Base-by-base conservation (phyloP, 495 filamentous ascomycete genomes). In the Tuber microsphaerosporum region DNA sequence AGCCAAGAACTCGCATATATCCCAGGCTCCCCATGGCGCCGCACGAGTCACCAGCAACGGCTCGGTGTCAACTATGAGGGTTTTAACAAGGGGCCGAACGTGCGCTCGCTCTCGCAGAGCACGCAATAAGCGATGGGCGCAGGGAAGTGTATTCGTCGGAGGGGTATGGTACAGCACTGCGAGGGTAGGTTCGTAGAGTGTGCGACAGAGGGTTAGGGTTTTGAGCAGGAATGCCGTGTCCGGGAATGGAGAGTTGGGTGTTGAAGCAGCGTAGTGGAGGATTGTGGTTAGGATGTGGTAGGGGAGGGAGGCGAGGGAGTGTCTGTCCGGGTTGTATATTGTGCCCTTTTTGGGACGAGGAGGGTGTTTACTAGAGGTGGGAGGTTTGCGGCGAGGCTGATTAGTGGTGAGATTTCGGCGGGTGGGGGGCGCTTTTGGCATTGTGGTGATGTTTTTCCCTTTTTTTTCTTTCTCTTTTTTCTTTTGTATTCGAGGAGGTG, bases 221-320 rank as follows among this genome's bases (percentile, higher is more conserved):
- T 69, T 42, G 34, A 81, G 79, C 19, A 81, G 78, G 74, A 80
- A 75, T 34, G 72, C 39, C 19, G 78, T 56, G 71, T 74, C 39
- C 12, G 73, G 73, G 72, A 70, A 76, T 41, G 42, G 70, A 26
- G 76, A 51, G 26, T 19, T 9, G 6, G 74, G 79, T 2, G 70
- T 26, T 20, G 78, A 41, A 37, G 75, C 75, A 9, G 79, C 79
- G 43, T 77, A 39, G 22, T 56, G 42, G 17, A 81, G 70, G 71
- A 81, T 81, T 4, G 41, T 71, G 6, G 73, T 44, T 46, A 81
- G 78, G 70, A 81, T 71, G 46, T 81, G 79, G 69, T 81, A 81
- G 6, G 79, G 79, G 20, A 81, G 79, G 44, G 77, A 43, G 44
- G 76, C 61, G 70, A 79, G 77, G 22, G 73, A 75, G 76, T 79